Evolutionary conservation across 768 basidiomycete species (phyloP).

Genomic region (Psilocybe tampanensis): DNA sequence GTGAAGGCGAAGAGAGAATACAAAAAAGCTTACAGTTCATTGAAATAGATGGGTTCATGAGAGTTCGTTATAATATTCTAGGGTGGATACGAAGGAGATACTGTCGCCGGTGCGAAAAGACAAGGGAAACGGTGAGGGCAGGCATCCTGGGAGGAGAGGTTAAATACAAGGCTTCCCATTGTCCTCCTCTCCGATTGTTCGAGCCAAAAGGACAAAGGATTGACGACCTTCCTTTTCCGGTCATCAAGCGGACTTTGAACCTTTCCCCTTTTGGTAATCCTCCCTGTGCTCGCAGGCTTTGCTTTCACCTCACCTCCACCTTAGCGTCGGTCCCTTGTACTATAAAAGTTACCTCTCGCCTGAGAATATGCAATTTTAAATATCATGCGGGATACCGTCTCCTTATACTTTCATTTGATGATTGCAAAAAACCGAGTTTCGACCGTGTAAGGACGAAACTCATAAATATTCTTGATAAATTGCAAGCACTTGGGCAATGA

Average conservation of each 20-base stretch:
- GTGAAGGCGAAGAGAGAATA: too few relatives aligned
- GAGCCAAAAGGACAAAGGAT: slow-evolving; percentile 25
- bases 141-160: slow-evolving; percentile 19
- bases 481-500: too few relatives aligned
- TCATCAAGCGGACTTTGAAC: slow-evolving; percentile 20
- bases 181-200: slow-evolving; percentile 22
- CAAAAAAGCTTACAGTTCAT: slow-evolving; percentile 26
- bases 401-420: background rate
- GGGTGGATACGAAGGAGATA: slow-evolving; percentile 7
- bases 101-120: slow-evolving; percentile 16
- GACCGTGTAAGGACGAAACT: too few relatives aligned
- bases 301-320: background rate
- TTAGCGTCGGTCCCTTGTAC: slow-evolving; percentile 3
- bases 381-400: background rate
- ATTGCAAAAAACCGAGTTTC: too few relatives aligned
- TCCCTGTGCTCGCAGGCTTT: slow-evolving; percentile 8
- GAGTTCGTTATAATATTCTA: slow-evolving; percentile 16
- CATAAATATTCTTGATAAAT: too few relatives aligned
- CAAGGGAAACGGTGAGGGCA: slow-evolving; percentile 11
- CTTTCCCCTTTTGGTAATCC: slow-evolving; percentile 1
- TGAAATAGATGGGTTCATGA: slow-evolving; percentile 29
- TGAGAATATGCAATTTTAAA: background rate
- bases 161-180: slow-evolving; percentile 26
- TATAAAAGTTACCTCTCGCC: background rate
- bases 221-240: slow-evolving; percentile 30